Conservation (phyloP, 306 rosid genomes). For the Begonia loranthoides region DNA sequence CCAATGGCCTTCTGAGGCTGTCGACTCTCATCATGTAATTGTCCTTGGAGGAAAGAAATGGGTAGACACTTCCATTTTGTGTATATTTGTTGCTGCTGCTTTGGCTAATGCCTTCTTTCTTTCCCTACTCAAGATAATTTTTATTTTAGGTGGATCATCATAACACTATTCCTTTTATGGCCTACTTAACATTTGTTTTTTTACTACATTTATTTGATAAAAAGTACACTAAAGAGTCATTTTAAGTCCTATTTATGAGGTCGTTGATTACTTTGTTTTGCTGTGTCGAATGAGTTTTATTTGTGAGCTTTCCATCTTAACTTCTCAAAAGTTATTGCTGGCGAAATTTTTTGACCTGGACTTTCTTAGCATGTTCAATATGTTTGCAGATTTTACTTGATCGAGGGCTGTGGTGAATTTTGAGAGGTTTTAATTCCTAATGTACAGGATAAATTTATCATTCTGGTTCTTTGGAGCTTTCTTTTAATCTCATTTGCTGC, state of each 20-base stretch:
- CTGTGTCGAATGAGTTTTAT: too few relatives aligned
- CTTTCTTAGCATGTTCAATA: background rate
- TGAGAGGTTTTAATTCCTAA: slow-evolving; percentile 5
- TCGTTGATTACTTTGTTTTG: too few relatives aligned
- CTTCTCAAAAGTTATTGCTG: background rate
- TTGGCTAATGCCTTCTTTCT: slow-evolving; percentile 36
- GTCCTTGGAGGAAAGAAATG: slow-evolving; percentile 22
- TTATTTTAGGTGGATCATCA: background rate
- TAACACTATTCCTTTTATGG: background rate
- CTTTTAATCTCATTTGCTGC: slow-evolving; percentile 40
- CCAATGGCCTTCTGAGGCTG: slow-evolving; percentile 38
- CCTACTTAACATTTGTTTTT: background rate
- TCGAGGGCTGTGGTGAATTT: background rate
- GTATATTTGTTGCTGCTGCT: slow-evolving; percentile 26
- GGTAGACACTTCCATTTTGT: slow-evolving; percentile 26
- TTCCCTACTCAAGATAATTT: slow-evolving; percentile 30
- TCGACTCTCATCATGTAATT: slow-evolving; percentile 52
- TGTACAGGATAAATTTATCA: slow-evolving; percentile 41
- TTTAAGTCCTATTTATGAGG: too few relatives aligned
- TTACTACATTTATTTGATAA: background rate
- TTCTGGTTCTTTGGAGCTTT: slow-evolving; percentile 37
- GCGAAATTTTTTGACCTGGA: background rate
- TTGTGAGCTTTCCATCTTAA: too few relatives aligned
- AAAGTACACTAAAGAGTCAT: too few relatives aligned
- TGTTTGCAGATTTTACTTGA: background rate